Percentiles rank a stretch among this genome's conserved stretches.
phyloP scores from a whole-genome alignment of 345 rosid genomes.

The Rhodamnia rubescens region DNA sequence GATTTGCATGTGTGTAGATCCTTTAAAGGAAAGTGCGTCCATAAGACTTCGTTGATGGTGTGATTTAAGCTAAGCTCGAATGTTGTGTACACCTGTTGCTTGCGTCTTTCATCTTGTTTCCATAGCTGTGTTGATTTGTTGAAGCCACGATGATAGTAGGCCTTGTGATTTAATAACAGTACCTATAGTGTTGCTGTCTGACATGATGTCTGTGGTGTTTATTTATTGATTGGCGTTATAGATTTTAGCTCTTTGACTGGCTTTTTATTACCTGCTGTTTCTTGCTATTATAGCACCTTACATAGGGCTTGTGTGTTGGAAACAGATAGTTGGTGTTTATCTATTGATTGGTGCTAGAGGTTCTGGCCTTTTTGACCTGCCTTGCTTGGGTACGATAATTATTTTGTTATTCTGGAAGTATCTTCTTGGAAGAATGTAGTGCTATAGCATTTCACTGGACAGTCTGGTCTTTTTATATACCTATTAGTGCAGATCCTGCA shows the following conservation, averaged over 20 bases:
- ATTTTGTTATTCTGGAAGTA: background rate
- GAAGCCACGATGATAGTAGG: background rate
- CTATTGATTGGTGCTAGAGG: background rate
- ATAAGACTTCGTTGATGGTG: background rate
- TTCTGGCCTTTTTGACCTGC: background rate
- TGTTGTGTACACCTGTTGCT: background rate
- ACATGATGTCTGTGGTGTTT: background rate
- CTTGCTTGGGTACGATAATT: background rate
- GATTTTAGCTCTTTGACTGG: background rate
- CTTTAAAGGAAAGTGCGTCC: background rate
- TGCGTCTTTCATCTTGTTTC: rapidly evolving
- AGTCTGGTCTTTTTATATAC: background rate
- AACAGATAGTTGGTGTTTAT: background rate
- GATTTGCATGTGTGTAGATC: background rate
- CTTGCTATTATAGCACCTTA: background rate
- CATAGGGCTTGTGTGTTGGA: rapidly evolving
- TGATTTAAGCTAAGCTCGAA: background rate
- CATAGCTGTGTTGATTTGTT: background rate
- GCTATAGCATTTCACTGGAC: background rate
- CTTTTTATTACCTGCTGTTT: background rate
- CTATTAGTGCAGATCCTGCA: background rate
- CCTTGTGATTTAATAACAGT: background rate
- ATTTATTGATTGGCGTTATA: background rate
- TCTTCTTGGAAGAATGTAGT: background rate
- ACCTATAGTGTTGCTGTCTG: too few species aligned